A percentile compares a stretch with the other conserved stretches of the same genome.
Evolutionary conservation across 2,329 filamentous ascomycete species (phyloP).

Genomic region (Fusarium fujikuroi): DNA sequence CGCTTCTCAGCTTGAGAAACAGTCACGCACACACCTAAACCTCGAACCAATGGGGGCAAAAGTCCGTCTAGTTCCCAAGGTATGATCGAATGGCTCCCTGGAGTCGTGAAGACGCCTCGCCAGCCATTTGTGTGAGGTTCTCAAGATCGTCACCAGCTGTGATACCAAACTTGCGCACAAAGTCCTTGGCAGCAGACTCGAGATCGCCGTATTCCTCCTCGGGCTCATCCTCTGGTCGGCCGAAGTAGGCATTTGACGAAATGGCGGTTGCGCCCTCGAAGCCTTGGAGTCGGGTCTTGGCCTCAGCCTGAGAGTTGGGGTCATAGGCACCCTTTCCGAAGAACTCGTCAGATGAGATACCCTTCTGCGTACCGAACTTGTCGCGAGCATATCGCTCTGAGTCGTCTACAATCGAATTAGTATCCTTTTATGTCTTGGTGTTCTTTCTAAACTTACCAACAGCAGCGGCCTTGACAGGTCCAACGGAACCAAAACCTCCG

Average conservation of each 20-base stretch:
- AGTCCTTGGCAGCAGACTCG: slow-evolving; percentile 94
- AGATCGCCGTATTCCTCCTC: slow-evolving; percentile 89
- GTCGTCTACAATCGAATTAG: slow-evolving; percentile 64
- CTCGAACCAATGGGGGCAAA: background rate
- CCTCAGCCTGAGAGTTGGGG: slow-evolving; percentile 81
- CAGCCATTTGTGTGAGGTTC: slow-evolving; percentile 83
- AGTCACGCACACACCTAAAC: slow-evolving; percentile 11
- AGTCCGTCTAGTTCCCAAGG: slow-evolving; percentile 62
- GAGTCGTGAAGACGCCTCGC: slow-evolving; percentile 84
- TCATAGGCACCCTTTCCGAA: slow-evolving; percentile 93
- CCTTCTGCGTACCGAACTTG: slow-evolving; percentile 94
- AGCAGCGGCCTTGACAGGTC: slow-evolving; percentile 74
- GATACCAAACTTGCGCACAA: slow-evolving; percentile 93
- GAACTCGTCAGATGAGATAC: slow-evolving; percentile 97
- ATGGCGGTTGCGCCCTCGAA: slow-evolving; percentile 94
- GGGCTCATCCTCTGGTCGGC: slow-evolving; percentile 85
- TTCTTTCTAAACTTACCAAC: slow-evolving; percentile 65
- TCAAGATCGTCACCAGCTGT: slow-evolving; percentile 96
- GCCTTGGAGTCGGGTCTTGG: slow-evolving; percentile 85
- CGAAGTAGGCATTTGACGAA: slow-evolving; percentile 97
- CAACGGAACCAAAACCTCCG: slow-evolving; percentile 88
- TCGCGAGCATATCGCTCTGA: slow-evolving; percentile 83
- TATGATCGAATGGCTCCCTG: slow-evolving; percentile 79
- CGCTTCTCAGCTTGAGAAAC: slow-evolving; percentile 16
- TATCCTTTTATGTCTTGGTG: background rate